These are phyloP conservation scores for Ramalina intermedia DNA, from an alignment of 495 filamentous ascomycete species.

Conservation along the genomic window DNA sequence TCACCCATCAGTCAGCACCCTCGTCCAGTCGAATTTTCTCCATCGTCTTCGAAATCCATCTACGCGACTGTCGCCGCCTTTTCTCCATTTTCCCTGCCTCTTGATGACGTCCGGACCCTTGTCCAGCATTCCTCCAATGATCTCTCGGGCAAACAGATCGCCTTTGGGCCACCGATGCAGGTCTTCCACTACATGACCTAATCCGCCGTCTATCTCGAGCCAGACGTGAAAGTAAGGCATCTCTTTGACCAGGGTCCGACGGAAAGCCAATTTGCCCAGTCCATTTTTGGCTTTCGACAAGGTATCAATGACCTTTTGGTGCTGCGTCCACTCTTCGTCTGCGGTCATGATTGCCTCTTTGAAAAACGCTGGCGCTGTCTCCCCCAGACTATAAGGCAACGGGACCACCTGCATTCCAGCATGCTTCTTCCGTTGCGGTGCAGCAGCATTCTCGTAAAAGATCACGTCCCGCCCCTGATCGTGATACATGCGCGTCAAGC, in stretches of 20 bases:
- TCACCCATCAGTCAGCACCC: slow-evolving; percentile 48
- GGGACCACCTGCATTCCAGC: slow-evolving; percentile 79
- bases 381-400: slow-evolving; percentile 72
- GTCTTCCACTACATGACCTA: slow-evolving; percentile 90
- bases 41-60: slow-evolving; percentile 73
- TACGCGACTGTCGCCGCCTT: slow-evolving; percentile 51
- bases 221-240: slow-evolving; percentile 99
- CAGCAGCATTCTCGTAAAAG: slow-evolving; percentile 94
- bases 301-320: slow-evolving; percentile 88
- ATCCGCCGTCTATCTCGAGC: slow-evolving; percentile 82
- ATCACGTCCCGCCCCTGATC: slow-evolving; percentile 79
- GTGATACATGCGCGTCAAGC: slow-evolving; percentile 81
- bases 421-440: slow-evolving; percentile 62
- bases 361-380: slow-evolving; percentile 89
- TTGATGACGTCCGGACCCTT: slow-evolving; percentile 70
- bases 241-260: slow-evolving; percentile 74
- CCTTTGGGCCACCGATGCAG: slow-evolving; percentile 75
- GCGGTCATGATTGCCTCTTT: slow-evolving; percentile 77
- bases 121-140: slow-evolving; percentile 89
- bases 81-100: slow-evolving; percentile 81
- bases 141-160: slow-evolving; percentile 85
- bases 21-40: slow-evolving; percentile 94
- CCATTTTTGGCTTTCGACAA: slow-evolving; percentile 52
- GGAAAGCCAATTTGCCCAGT: slow-evolving; percentile 68
- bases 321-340: slow-evolving; percentile 90